Conservation (phyloP, 148 eudicot species). For the Polygonum maritimum region DNA sequence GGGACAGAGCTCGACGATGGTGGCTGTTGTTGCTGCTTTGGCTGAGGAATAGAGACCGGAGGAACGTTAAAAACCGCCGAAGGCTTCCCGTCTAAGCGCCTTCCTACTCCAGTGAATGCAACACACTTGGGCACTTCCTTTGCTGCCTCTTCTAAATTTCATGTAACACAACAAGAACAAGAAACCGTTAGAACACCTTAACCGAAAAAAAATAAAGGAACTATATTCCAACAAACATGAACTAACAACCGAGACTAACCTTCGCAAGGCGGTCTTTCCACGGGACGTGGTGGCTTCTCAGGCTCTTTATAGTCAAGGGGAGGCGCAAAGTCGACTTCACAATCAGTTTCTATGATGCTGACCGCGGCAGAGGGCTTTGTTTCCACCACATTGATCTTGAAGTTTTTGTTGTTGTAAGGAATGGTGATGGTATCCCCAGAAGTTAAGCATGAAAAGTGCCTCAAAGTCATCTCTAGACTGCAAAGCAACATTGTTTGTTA, state of each 20-base stretch:
- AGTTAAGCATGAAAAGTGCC: neutral
- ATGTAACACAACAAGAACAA: neutral
- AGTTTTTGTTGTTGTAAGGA: neutral
- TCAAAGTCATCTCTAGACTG: neutral
- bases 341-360: neutral
- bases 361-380: neutral
- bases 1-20: neutral
- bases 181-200: neutral
- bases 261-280: neutral
- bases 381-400: neutral
- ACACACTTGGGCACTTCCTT: neutral
- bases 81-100: neutral
- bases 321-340: conserved; percentile 2
- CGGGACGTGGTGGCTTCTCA: neutral
- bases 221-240: neutral
- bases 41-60: neutral
- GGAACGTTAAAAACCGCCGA: neutral
- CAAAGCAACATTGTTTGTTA: neutral
- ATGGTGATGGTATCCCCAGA: neutral
- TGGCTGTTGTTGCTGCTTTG: neutral
- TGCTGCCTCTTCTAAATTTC: neutral
- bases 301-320: conserved; percentile 1
- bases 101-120: neutral
- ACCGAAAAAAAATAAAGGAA: neutral
- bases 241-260: neutral